phyloP scores from a whole-genome alignment of 108 stramenopile species.

The Fragilaria radians region DNA sequence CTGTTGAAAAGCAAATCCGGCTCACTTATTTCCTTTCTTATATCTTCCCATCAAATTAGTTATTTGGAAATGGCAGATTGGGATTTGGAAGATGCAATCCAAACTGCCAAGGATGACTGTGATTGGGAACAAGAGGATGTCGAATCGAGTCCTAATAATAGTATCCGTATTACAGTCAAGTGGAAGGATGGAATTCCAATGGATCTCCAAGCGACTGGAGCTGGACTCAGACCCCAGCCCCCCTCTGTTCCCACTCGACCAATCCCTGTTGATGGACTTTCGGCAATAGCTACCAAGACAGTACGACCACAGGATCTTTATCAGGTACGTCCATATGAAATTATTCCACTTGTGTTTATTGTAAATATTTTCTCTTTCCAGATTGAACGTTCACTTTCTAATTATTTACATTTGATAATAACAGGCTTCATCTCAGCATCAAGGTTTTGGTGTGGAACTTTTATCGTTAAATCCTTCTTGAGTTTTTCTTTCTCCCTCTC shows the following conservation, averaged over 20 bases:
- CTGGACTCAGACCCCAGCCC: background rate
- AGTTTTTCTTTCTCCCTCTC: too few species aligned
- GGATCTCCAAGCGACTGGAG: constrained; percentile 1
- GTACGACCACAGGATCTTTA: constrained; percentile 34
- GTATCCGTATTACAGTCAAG: constrained; percentile 1
- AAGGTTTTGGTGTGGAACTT: constrained; percentile 36
- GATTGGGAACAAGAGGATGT: constrained; percentile 43
- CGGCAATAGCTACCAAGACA: constrained; percentile 38
- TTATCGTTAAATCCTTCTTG: too few species aligned
- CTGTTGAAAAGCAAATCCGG: background rate
- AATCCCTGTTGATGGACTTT: constrained; percentile 11
- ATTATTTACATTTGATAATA: background rate
- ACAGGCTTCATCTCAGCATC: constrained; percentile 33
- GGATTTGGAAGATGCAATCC: constrained; percentile 67
- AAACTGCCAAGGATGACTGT: constrained; percentile 60
- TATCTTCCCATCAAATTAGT: constrained; percentile 3
- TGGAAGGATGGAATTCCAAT: background rate
- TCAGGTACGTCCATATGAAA: constrained; percentile 14
- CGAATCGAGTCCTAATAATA: background rate
- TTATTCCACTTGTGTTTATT: background rate
- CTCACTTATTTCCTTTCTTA: background rate
- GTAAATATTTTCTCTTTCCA: background rate
- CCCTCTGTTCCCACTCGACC: constrained; percentile 2
- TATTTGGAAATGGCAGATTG: constrained; percentile 74
- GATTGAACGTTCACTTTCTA: background rate